Evolutionary conservation across 129 eudicot species (phyloP), one percentile per base, ranked within the genome.

Genomic region (Scalesia atractyloides): DNA sequence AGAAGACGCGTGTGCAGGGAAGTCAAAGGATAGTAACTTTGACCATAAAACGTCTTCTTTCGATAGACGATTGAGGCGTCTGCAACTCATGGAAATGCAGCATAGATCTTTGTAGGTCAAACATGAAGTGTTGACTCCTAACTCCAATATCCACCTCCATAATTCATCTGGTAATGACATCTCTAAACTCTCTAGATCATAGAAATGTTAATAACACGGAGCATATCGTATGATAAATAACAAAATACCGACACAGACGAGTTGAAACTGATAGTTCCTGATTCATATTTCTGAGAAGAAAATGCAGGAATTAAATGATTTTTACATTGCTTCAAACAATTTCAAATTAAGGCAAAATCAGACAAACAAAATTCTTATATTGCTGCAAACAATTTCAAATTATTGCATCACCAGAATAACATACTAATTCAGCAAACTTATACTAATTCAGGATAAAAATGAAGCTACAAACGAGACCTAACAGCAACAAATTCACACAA

Each of bases 141-240:
- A 58, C 36, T 87, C 92, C 60, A 93, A 36, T 41, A 93, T 84
- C 73, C 77, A 70, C 72, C 90, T 68, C 97, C 98, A 93, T 37
- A 92, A 72, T 63, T 89, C 98, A 70, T 89, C 96, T 4, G 98
- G 98, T 20, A 93, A 64, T 52, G 77, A 71, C 82, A 78, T 78
- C 77, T 71, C 51, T 15, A 43, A 71, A 71, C 30, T 43, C 77
- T 71, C 52, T 57, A 68, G 43, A 76, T 0, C 1, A 24, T 26
- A 7, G n/a, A 66, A 17, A 51, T 13, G 66, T 75, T 24, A 39
- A 22, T 10, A 11, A 20, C 4, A 75, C 30, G 64, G 19, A 22
- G 9, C 0, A 19, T 1, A 20, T 53, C 9, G 54, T 8, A 75
- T 17, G 19, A 37, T 10, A 1, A 51, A 39, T 36, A 17, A 8